phyloP scores from a whole-genome alignment of 108 stramenopile species.

The Seminavis robusta region DNA sequence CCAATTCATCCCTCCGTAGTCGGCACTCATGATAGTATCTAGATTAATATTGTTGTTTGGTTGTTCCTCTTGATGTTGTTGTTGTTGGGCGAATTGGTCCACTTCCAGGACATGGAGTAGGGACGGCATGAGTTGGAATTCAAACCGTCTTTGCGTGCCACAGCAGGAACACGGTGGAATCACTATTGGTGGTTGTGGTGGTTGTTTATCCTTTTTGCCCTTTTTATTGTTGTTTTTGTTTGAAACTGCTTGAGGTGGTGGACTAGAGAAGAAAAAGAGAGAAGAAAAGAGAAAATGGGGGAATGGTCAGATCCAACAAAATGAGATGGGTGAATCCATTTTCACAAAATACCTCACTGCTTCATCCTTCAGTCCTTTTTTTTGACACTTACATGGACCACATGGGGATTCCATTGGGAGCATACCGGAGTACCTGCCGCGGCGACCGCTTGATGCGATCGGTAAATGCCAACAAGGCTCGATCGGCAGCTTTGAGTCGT shows the following conservation, averaged over 20 bases:
- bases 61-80: neutral
- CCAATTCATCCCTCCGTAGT: slow-evolving; percentile 73
- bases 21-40: slow-evolving; percentile 23
- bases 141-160: slow-evolving; percentile 53
- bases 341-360: no score
- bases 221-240: no score
- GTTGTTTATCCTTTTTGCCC: no score
- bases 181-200: no score
- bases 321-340: no score
- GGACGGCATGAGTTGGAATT: slow-evolving; percentile 71
- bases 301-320: no score
- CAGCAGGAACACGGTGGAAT: slow-evolving; percentile 40
- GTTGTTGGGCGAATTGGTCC: no score
- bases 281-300: no score
- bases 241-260: no score
- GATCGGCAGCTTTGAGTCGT: slow-evolving; percentile 65
- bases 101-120: slow-evolving; percentile 71
- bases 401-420: slow-evolving; percentile 68
- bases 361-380: no score
- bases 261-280: no score
- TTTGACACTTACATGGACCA: slow-evolving; percentile 79
- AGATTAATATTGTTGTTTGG: no score
- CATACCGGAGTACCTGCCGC: slow-evolving; percentile 79
- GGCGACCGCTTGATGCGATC: slow-evolving; percentile 67
- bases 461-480: slow-evolving; percentile 61